Base-by-base conservation (phyloP, 2,329 filamentous ascomycete species). In the Zymoseptoria passerinii region DNA sequence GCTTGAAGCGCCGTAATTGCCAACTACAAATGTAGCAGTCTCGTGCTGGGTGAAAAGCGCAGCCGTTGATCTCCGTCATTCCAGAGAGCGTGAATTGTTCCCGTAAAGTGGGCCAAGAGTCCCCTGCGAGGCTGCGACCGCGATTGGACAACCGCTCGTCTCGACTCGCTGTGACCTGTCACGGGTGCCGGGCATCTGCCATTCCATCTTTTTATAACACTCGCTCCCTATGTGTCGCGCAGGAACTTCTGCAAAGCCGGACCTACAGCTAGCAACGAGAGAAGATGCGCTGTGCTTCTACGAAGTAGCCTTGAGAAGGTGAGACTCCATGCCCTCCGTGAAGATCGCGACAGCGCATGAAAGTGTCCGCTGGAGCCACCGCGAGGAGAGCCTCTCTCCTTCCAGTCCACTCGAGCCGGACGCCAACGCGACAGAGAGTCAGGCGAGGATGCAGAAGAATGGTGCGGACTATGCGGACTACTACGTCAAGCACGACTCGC, bases 191-290 rank as follows among this genome's bases (percentile, higher is more conserved):
- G 35, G 35, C 51, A 52, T 52, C 51, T 28, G n/a, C 35, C n/a
- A 16, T 16, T 16, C 13, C 35, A 44, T 44, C 35, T 44, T 44
- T 44, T 6, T n/a, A 44, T 16, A 23, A 44, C 35, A 5, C 35
- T 44, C n/a, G 35, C 35, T 44, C 13, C 0, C 16, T 23, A 23
- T 4, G 2, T 23, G 23, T 23, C 23, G 23, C 23, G 23, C 23
- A 23, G 23, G 16, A 52, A 27, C 50, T 54, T 53, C 23, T 58
- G 74, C 76, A 58, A 80, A 83, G 0, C 83, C 77, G 18, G 84
- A 50, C 2, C 82, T 70, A 61, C 83, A 83, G 76, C 77, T 54
- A 51, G 54, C 52, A 28, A 58, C 40, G 48, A 56, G 48, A 56
- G 10, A 48, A 19, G 44, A 20, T 49, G 51, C 52, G 20, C 48